A percentile compares a stretch with the other conserved stretches of the same genome.
Evolutionary conservation across 169 alveolate genomes (phyloP).

Genomic region (Blepharisma undulans): DNA sequence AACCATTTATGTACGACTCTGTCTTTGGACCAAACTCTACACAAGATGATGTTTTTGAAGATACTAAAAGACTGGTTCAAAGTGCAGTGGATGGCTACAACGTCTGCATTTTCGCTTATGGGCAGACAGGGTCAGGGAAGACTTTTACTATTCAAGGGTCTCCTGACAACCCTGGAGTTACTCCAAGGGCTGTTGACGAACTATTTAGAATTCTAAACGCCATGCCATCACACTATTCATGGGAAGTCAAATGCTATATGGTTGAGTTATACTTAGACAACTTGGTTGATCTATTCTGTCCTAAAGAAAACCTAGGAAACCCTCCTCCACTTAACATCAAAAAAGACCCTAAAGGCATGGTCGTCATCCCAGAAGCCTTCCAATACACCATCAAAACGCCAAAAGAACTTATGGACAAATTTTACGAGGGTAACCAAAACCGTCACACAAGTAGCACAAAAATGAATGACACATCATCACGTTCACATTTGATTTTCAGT

Average conservation of each 20-base stretch:
- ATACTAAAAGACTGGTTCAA: conserved; percentile 65
- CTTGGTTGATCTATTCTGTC: conserved; percentile 67
- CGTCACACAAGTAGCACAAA: conserved; percentile 82
- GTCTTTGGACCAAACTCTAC: conserved; percentile 59
- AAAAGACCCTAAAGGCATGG: conserved; percentile 65
- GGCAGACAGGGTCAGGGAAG: conserved; percentile 93
- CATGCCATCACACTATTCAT: conserved; percentile 62
- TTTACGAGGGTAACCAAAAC: conserved; percentile 66
- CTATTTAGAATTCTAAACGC: conserved; percentile 64
- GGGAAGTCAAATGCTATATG: conserved; percentile 74
- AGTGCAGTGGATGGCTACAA: conserved; percentile 87
- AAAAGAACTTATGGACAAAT: conserved; percentile 50
- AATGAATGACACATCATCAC: conserved; percentile 86
- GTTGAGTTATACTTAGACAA: conserved; percentile 85
- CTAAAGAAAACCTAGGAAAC: conserved; percentile 45
- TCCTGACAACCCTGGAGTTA: conserved; percentile 81
- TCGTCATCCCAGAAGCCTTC: conserved; percentile 62
- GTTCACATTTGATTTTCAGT: conserved; percentile 88
- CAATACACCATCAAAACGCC: conserved; percentile 31
- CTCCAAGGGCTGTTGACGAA: conserved; percentile 85
- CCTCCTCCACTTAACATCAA: conserved; percentile 69
- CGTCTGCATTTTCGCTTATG: conserved; percentile 91
- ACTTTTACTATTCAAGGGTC: conserved; percentile 91
- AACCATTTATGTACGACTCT: conserved; percentile 61
- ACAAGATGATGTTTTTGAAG: conserved; percentile 79